A percentile compares a stretch with the other conserved stretches of the same genome.
Conservation (phyloP, 352 stramenopile genomes). For the Phytophthora melonis region DNA sequence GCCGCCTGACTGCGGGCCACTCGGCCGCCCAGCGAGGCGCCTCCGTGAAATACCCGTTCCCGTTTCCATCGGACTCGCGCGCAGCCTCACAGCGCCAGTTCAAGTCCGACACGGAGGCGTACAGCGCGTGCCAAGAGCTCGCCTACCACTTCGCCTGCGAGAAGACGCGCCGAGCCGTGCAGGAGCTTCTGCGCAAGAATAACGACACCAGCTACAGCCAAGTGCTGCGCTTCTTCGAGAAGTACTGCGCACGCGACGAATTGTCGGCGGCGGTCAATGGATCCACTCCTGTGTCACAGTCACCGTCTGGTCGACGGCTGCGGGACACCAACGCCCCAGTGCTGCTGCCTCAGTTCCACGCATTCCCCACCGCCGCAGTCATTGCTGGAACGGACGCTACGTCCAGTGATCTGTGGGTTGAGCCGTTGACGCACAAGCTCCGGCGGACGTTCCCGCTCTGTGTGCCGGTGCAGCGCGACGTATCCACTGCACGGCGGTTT, state of each 20-base stretch:
- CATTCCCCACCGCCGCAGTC: constrained; percentile 67
- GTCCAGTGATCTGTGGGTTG: constrained; percentile 81
- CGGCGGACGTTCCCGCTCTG: constrained; percentile 77
- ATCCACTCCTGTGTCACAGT: background rate
- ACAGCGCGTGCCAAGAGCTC: constrained; percentile 64
- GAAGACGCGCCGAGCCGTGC: constrained; percentile 57
- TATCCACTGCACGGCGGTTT: constrained; percentile 60
- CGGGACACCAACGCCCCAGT: constrained; percentile 38
- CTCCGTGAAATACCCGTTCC: constrained; percentile 26
- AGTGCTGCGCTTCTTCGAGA: constrained; percentile 68
- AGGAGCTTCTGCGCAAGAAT: constrained; percentile 65
- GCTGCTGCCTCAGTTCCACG: constrained; percentile 55
- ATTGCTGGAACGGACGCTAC: constrained; percentile 77
- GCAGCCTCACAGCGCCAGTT: constrained; percentile 9
- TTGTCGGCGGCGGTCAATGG: background rate
- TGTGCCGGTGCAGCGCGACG: constrained; percentile 62
- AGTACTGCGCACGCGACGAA: constrained; percentile 45
- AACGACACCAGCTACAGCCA: constrained; percentile 80
- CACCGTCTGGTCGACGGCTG: constrained; percentile 13
- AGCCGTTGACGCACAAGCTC: constrained; percentile 71
- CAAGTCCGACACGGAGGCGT: constrained; percentile 46
- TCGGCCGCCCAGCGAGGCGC: background rate
- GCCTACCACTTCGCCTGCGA: constrained; percentile 75
- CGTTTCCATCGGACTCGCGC: constrained; percentile 27
- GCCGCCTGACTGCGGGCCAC: background rate